A percentile compares a stretch with the other conserved stretches of the same genome.
phyloP scores from a whole-genome alignment of 176 grass and related monocot species.

The Raddia distichophylla region DNA sequence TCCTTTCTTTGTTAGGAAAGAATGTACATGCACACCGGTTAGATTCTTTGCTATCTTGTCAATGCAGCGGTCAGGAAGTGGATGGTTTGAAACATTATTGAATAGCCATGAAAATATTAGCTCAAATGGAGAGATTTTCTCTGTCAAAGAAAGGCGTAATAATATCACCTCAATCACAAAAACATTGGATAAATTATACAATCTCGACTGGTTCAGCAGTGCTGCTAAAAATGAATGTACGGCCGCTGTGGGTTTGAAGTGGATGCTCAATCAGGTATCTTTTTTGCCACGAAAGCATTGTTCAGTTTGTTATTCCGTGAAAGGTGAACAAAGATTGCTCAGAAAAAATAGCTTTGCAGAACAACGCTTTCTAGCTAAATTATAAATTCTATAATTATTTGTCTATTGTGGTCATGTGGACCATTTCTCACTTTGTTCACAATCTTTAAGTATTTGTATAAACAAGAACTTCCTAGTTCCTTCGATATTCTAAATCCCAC shows the following conservation, averaged over 20 bases:
- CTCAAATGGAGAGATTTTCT: constrained; percentile 96
- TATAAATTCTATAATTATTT: neutral
- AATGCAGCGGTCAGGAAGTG: constrained; percentile 96
- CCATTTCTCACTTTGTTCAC: neutral
- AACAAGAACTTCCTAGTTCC: neutral
- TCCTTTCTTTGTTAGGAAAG: constrained; percentile 60
- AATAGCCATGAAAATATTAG: constrained; percentile 93
- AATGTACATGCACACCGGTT: constrained; percentile 82
- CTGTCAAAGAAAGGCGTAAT: constrained; percentile 72
- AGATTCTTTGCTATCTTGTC: constrained; percentile 95
- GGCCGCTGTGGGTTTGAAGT: constrained; percentile 82
- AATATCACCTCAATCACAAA: constrained; percentile 67
- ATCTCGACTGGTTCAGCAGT: constrained; percentile 97
- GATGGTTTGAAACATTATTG: constrained; percentile 93
- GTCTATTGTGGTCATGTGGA: neutral
- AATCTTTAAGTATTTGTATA: neutral
- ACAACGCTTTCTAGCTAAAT: neutral
- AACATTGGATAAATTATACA: constrained; percentile 81
- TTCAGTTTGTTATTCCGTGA: neutral
- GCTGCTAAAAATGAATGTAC: constrained; percentile 96
- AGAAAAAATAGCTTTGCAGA: neutral
- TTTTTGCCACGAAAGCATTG: neutral
- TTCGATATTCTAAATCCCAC: neutral
- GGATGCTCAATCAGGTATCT: constrained; percentile 98
- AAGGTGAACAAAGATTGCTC: constrained; percentile 5